A percentile compares a stretch with the other conserved stretches of the same genome.
phyloP scores from a whole-genome alignment of 176 grass and related monocot genomes.

The Avena insularis region DNA sequence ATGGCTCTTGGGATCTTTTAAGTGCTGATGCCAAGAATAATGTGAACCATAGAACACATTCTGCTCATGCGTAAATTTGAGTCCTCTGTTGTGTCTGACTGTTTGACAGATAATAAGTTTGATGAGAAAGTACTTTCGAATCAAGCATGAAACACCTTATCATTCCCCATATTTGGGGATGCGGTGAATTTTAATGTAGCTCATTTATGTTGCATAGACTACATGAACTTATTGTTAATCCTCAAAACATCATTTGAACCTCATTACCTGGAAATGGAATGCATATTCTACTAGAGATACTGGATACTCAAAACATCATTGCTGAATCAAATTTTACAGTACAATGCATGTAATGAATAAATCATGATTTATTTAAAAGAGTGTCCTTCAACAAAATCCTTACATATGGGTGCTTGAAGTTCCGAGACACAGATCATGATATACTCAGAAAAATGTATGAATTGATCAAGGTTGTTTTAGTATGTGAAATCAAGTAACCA shows the following conservation, averaged over 20 bases:
- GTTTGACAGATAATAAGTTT: conserved; percentile 9
- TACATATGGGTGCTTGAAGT: not conserved
- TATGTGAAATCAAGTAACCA: conserved; percentile 5
- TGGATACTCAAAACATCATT: not conserved
- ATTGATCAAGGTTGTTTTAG: not conserved
- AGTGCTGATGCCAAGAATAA: conserved; percentile 4
- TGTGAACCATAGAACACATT: conserved; percentile 1
- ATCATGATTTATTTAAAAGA: not conserved
- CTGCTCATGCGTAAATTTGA: conserved; percentile 2
- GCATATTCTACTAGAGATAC: not conserved
- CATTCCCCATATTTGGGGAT: not conserved
- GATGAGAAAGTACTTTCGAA: conserved; percentile 1
- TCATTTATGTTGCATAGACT: conserved; percentile 14
- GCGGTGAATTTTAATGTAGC: conserved; percentile 1
- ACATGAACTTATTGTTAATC: not conserved
- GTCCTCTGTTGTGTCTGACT: not conserved
- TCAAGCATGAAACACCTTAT: not conserved
- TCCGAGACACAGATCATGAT: not conserved
- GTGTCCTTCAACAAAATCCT: not conserved
- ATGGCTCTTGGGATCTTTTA: conserved; percentile 48
- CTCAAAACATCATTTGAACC: not conserved
- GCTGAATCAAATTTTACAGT: not conserved
- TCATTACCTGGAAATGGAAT: not conserved
- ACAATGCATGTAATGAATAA: not conserved
- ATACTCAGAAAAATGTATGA: not conserved